Evolutionary conservation across 2,329 filamentous ascomycete species (phyloP), one percentile per base, ranked within the genome.

Genomic region (Neospermospora avenae): DNA sequence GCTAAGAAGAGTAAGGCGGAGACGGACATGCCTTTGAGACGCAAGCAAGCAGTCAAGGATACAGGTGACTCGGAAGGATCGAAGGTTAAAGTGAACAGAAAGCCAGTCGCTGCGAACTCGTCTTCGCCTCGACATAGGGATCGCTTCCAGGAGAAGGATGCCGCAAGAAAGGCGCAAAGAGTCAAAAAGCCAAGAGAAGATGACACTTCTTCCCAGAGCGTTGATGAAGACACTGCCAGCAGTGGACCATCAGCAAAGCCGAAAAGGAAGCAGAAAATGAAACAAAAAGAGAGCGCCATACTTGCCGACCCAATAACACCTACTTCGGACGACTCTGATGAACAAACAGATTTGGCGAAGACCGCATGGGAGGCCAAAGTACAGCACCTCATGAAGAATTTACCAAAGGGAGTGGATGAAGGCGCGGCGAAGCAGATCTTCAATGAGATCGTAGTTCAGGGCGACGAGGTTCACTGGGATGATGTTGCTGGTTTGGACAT

Each of bases 361-460:
- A 75, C 74, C 20, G 77, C 78, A 10, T 89, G 85, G 81, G 83
- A 89, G 64, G 80, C 79, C 55, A 84, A 81, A 52, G 84, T 90
- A 63, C 77, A 80, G 52, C 74, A 81, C 8, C 79, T 96, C 22
- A 77, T 97, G 70, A 91, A 90, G 70, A 87, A 88, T 59, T 76
- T 98, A 1, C 93, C 93, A 0, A 82, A 86, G 56, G 92, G 92
- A 0, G 84, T 97, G 3, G 95, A 99, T 70, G 84, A 88, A 65
- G 78, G 81, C 25, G 90, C 93, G 3, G 95, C 93, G 0, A 90
- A 90, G 70, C 91, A 97, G 63, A 97, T 99, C 31, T 80, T 98
- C 60, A 97, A 97, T 70, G 95, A 99, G 67, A 96, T 99, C 61
- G 89, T 99, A 2, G 88, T 98, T 14, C 86, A 93, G 64, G 95